Percentiles rank a stretch among this genome's conserved stretches.
phyloP scores from a whole-genome alignment of 78 protist species.

The Cavenderia fasciculata region DNA sequence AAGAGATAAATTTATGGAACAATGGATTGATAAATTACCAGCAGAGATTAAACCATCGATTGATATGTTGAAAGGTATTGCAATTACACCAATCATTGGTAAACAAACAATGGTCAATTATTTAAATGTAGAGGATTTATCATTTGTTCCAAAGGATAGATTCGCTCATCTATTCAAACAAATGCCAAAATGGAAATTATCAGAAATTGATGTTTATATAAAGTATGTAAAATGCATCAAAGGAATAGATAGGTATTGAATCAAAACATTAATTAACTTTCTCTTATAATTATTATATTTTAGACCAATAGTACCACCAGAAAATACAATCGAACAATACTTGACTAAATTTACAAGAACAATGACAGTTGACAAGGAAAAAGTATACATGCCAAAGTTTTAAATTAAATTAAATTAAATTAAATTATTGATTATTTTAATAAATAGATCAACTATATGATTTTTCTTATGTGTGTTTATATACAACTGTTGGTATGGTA shows the following conservation, averaged over 20 bases:
- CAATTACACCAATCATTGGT: neutral
- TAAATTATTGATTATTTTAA: no score
- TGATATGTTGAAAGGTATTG: conserved; percentile 31
- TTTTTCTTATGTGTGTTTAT: no score
- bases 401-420: no score
- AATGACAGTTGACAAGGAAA: conserved; percentile 12
- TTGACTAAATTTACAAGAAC: conserved; percentile 52
- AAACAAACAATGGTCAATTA: neutral
- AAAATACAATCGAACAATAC: conserved; percentile 43
- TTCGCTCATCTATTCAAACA: conserved; percentile 9
- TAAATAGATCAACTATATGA: no score
- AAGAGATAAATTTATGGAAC: conserved; percentile 45
- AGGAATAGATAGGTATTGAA: neutral
- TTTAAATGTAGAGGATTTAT: conserved; percentile 7
- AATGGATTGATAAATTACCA: conserved; percentile 52
- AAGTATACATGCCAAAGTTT: neutral
- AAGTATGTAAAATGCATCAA: neutral
- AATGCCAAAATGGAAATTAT: conserved; percentile 37
- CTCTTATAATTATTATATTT: neutral
- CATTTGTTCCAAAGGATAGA: conserved; percentile 51
- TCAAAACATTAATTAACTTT: neutral
- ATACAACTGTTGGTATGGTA: no score
- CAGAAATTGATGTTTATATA: conserved; percentile 40
- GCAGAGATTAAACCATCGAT: conserved; percentile 23
- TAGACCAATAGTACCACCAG: conserved; percentile 34